Base-by-base conservation (phyloP, 1,284 basidiomycete genomes). In the Ustilago xerochloae region DNA sequence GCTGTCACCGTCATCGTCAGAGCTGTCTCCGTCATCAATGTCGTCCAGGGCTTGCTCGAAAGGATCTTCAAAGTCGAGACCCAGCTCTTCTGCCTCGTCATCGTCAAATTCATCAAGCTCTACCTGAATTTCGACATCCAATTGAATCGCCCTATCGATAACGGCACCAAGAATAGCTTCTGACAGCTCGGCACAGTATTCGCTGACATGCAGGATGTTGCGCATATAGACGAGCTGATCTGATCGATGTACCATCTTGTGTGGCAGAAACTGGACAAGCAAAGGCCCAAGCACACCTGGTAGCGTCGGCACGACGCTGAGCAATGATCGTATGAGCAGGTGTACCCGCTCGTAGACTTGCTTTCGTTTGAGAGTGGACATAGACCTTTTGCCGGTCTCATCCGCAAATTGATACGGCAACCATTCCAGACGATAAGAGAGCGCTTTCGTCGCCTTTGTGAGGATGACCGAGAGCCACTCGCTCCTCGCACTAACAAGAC, bases 41-140 rank as follows among this genome's bases (percentile, higher is more conserved):
- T 74, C 75, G 36, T 81, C 91, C 26, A 95, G 85, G 38, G 91
- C 85, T 26, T 89, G 88, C 73, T 94, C 93, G 77, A 95, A 94
- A 0, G 93, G 92, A 85, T 97, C 88, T 13, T 90, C 87, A 78
- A 90, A 89, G 24, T 89, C 85, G 15, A 78, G 63, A 24, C 74
- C 84, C 56, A 59, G 79, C 75, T 57, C 83, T 43, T 78, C 71
- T 9, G 75, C 63, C 18, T 80, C 79, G 15, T 81, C 81, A 13
- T 85, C 85, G 61, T 97, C 95, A 18, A 96, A 87, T 76, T 97
- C 94, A 83, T 98, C 96, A 3, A 96, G 84, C 80, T 96, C 94
- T 20, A 95, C 92, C 85, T 97, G 96, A 51, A 99, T 97, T 85
- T 99, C 96, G 46, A 96, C 95, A 84, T 99, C 97, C 63, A 99